A percentile compares a stretch with the other conserved stretches of the same genome.
Conservation (phyloP, 1,139 yeast genomes). For the Taiozyma sp. region DNA sequence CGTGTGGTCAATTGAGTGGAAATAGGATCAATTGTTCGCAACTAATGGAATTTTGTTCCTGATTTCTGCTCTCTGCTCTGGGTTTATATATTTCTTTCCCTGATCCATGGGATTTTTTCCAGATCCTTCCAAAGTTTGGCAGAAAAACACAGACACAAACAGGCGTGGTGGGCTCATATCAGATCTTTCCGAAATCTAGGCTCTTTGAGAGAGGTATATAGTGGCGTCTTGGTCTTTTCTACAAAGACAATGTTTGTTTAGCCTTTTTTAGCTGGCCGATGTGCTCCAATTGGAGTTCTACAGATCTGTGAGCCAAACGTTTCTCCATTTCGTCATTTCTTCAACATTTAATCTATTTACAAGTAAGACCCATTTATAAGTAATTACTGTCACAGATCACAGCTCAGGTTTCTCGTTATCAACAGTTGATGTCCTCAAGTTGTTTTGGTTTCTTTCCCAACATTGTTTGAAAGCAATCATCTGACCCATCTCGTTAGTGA, state of each 20-base stretch:
- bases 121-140: not conserved
- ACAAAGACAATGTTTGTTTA: not conserved
- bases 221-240: not conserved
- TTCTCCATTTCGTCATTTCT: not conserved
- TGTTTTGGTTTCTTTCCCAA: conserved; percentile 52
- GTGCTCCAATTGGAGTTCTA: not conserved
- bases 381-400: not conserved
- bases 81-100: not conserved
- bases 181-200: not conserved
- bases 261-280: not conserved
- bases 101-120: not conserved
- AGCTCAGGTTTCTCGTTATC: conserved; percentile 7
- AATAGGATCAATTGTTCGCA: not conserved
- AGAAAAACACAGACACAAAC: not conserved
- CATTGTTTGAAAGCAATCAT: conserved; percentile 55
- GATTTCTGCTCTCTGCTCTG: not conserved
- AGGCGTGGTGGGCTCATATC: not conserved
- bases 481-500: conserved; percentile 17
- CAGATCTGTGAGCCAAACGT: not conserved
- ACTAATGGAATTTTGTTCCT: too few species aligned
- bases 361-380: not conserved
- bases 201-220: not conserved
- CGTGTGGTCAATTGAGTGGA: not conserved
- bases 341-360: not conserved
- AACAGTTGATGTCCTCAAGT: conserved; percentile 38